Percentiles rank a stretch among this genome's conserved stretches.
Evolutionary conservation across 139 green algal species (phyloP).

Genomic region (Chlamydomonas sphaeroides): DNA sequence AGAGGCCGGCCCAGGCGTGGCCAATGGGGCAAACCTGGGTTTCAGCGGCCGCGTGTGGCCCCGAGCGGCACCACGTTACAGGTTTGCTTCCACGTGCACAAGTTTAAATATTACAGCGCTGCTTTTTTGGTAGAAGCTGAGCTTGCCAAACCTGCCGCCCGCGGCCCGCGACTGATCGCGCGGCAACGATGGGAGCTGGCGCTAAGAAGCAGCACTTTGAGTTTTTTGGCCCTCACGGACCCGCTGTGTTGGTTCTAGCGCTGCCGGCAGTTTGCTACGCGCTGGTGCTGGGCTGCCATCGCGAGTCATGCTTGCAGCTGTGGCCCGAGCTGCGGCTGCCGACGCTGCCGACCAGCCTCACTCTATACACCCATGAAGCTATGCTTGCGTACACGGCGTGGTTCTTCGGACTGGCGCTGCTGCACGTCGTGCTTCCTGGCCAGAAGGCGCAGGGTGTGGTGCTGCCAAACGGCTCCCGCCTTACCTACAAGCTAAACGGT

Average conservation of each 20-base stretch:
- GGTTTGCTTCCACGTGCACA: too few species aligned
- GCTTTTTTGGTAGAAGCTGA: too few species aligned
- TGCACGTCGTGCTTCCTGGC: slow-evolving; percentile 87
- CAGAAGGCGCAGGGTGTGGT: slow-evolving; percentile 64
- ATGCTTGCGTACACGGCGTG: slow-evolving; percentile 68
- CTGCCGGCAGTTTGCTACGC: slow-evolving; percentile 60
- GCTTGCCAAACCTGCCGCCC: too few species aligned
- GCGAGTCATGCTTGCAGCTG: slow-evolving; percentile 54
- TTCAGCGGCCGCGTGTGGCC: too few species aligned
- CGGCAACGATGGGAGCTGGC: too few species aligned
- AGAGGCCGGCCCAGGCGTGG: too few species aligned
- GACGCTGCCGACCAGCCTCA: background rate
- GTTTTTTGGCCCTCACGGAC: slow-evolving; percentile 70
- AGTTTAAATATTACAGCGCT: too few species aligned
- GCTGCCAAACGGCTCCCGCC: slow-evolving; percentile 64
- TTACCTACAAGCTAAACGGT: slow-evolving; percentile 93
- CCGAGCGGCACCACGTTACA: too few species aligned
- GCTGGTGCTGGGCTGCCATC: slow-evolving; percentile 60
- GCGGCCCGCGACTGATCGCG: too few species aligned
- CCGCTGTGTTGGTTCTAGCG: slow-evolving; percentile 42
- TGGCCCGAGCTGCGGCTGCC: slow-evolving; percentile 34
- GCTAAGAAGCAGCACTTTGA: slow-evolving; percentile 43
- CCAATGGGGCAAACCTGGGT: too few species aligned
- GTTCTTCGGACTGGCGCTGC: slow-evolving; percentile 64
- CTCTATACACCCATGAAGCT: slow-evolving; percentile 69